These are phyloP conservation scores for Talaromyces sp. DNA, from an alignment of 2,329 filamentous ascomycete genomes.

Conservation along the genomic window DNA sequence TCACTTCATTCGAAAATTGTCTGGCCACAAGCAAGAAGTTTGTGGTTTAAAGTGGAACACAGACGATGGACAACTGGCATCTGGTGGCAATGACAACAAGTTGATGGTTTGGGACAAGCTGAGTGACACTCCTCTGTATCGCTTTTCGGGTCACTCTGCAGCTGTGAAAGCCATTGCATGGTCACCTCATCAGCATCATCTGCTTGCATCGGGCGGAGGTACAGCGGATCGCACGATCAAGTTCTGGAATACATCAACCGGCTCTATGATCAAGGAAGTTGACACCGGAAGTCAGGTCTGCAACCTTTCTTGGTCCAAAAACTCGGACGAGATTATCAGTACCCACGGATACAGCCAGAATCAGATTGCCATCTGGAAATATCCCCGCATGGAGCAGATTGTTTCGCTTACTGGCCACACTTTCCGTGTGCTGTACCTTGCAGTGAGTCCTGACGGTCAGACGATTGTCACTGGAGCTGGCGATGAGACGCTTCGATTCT, in stretches of 20 bases:
- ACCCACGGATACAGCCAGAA: conserved; percentile 98
- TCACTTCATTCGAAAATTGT: conserved; percentile 82
- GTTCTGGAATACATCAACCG: conserved; percentile 94
- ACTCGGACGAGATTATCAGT: conserved; percentile 95
- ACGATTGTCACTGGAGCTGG: conserved; percentile 94
- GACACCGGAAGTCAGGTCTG: conserved; percentile 99
- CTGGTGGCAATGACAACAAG: conserved; percentile 97
- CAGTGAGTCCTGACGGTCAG: conserved; percentile 94
- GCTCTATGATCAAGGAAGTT: conserved; percentile 78
- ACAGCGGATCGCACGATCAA: conserved; percentile 96
- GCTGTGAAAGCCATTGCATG: conserved; percentile 97
- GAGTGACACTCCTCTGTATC: conserved; percentile 87
- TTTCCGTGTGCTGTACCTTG: conserved; percentile 91
- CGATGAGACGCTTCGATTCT: conserved; percentile 94
- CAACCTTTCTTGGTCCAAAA: conserved; percentile 95
- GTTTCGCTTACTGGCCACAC: conserved; percentile 95
- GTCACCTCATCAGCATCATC: conserved; percentile 92
- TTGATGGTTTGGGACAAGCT: conserved; percentile 98
- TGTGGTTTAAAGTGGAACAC: conserved; percentile 97
- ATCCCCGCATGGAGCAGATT: conserved; percentile 96
- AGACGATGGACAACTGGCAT: conserved; percentile 91
- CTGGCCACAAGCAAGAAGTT: conserved; percentile 97
- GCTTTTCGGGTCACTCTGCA: conserved; percentile 91
- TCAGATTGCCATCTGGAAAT: conserved; percentile 99
- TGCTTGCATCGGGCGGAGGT: conserved; percentile 93